phyloP scores from a whole-genome alignment of 805 yeast genomes.

The Saturnispora sanitii region DNA sequence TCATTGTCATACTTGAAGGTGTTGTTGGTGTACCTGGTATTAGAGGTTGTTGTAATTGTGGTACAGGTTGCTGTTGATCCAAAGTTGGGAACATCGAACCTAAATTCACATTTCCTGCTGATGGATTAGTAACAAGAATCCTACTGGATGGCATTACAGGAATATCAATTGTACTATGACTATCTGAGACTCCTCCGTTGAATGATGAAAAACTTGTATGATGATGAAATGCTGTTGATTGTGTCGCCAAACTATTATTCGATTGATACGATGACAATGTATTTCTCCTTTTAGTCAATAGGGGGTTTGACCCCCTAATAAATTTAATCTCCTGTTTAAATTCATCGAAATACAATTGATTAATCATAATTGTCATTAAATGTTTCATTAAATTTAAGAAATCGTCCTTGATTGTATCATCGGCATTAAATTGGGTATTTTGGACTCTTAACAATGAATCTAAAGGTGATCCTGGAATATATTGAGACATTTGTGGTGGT shows the following conservation, averaged over 20 bases:
- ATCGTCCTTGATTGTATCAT: constrained; percentile 34
- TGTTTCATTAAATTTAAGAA: constrained; percentile 34
- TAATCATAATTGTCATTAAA: constrained; percentile 29
- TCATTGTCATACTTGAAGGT: neutral
- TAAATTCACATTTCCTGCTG: neutral
- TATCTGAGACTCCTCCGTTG: neutral
- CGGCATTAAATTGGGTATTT: constrained; percentile 12
- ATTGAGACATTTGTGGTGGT: neutral
- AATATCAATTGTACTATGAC: constrained; percentile 8
- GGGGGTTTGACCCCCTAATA: constrained; percentile 23
- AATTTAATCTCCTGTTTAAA: constrained; percentile 23
- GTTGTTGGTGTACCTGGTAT: neutral
- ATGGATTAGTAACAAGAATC: neutral
- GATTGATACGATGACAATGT: constrained; percentile 4
- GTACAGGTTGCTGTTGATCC: no score
- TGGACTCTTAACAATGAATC: constrained; percentile 12
- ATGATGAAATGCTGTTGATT: neutral
- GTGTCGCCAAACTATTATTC: neutral
- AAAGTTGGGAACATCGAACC: constrained; percentile 4
- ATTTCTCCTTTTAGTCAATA: constrained; percentile 17
- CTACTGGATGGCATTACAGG: constrained; percentile 10
- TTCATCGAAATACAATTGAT: constrained; percentile 22
- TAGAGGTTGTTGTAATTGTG: no score
- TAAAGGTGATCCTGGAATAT: constrained; percentile 3
- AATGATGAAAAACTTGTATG: constrained; percentile 2